Base-by-base conservation (phyloP, 345 rosid species). In the Camelina hispida region DNA sequence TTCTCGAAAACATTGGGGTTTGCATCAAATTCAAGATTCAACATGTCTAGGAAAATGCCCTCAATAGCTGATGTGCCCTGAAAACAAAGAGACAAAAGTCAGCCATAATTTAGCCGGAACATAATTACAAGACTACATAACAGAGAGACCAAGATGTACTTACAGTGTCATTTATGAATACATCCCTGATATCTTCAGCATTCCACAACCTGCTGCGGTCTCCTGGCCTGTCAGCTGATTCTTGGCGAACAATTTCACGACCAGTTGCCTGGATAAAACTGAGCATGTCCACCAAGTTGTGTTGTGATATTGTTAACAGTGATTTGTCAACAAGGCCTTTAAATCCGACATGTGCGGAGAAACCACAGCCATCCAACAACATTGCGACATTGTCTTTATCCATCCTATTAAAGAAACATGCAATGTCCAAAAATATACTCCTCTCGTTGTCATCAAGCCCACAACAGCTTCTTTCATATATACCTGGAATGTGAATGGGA, bases 271-370 rank as follows among this genome's bases (percentile, higher is more conserved):
- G 84, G 46, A 80, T 16, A 20, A 71, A 80, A 1, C 46, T 18
- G 58, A 23, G 77, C 81, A 72, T 83, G 12, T 50, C 52, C 20
- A 78, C 53, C 60, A 9, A 0, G 12, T 76, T 51, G 12, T 61
- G n/a, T 37, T 59, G 18, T n/a, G 43, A 62, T 23, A 83, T 47
- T 6, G 28, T 69, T 38, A 80, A 35, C 1, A 81, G 71, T 53
- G 82, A 79, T 34, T 72, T 85, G 35, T 81, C 76, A 25, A 74
- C 62, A 44, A 85, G 87, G 71, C 23, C 54, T 42, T 28, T 68
- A 22, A 83, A 40, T 16, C 79, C 83, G 65, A 74, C 58, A 55
- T 74, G 63, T 44, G 73, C 25, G 7, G 78, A 78, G 73, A 72
- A 75, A 64, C 71, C 74, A 66, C 82, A 78, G 44, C 76, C 72